Evolutionary conservation across 2,329 filamentous ascomycete species (phyloP).

Genomic region (Fusarium papillatum): DNA sequence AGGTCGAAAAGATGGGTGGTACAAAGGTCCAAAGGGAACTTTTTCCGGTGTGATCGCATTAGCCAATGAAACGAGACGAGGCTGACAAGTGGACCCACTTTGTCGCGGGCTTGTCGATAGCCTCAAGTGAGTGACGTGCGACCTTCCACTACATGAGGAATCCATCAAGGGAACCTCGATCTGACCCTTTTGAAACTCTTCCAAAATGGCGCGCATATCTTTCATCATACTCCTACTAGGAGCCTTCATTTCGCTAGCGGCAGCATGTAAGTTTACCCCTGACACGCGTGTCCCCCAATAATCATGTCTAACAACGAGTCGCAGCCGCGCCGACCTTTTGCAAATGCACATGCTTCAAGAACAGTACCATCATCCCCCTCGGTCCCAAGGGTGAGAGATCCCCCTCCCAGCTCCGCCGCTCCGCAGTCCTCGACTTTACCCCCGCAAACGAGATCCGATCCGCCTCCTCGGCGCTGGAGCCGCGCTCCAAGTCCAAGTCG

Average conservation of each 20-base stretch:
- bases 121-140: constrained; percentile 33
- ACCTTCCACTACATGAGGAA: constrained; percentile 24
- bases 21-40: constrained; percentile 41
- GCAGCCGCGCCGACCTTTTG: constrained; percentile 74
- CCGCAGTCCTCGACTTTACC: constrained; percentile 35
- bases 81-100: constrained; percentile 37
- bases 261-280: constrained; percentile 56
- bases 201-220: constrained; percentile 56
- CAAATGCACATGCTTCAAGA: constrained; percentile 79
- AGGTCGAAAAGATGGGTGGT: constrained; percentile 26
- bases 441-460: constrained; percentile 28
- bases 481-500: constrained; percentile 57
- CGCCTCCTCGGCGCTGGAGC: constrained; percentile 13
- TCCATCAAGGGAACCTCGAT: constrained; percentile 9
- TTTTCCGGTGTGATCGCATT: constrained; percentile 40
- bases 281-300: background rate
- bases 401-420: constrained; percentile 38
- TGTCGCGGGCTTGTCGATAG: constrained; percentile 32
- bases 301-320: constrained; percentile 35
- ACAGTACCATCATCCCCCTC: constrained; percentile 76
- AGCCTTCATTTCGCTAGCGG: constrained; percentile 52
- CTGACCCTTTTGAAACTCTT: constrained; percentile 11
- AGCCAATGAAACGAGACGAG: constrained; percentile 44
- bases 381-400: constrained; percentile 56
- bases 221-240: constrained; percentile 53